Percentiles rank a stretch among this genome's conserved stretches.
Conservation (phyloP, 495 filamentous ascomycete species). For the Talaromyces nanjingensis region DNA sequence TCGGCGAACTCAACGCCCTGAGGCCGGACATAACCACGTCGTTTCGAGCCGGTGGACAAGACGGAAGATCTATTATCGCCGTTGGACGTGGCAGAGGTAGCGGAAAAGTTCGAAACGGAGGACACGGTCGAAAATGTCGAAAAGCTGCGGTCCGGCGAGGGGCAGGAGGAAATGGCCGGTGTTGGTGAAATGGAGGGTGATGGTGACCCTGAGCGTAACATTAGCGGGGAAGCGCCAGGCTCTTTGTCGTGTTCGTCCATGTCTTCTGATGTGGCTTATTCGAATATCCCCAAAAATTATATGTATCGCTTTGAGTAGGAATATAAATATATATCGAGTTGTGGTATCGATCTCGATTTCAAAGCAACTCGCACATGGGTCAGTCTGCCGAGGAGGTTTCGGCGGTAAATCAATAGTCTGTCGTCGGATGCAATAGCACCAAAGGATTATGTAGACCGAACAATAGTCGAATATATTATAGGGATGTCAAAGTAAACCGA, state of each 20-base stretch:
- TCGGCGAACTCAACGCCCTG: constrained; percentile 85
- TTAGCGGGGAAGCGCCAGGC: background rate
- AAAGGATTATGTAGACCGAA: background rate
- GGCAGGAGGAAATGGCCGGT: constrained; percentile 56
- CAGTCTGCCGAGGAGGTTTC: background rate
- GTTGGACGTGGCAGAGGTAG: constrained; percentile 64
- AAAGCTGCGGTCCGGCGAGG: constrained; percentile 62
- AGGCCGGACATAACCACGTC: constrained; percentile 83
- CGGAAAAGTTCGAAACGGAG: constrained; percentile 65
- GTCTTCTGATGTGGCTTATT: background rate
- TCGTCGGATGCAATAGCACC: background rate
- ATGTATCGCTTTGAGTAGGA: background rate
- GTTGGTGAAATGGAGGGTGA: constrained; percentile 53
- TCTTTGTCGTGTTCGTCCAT: background rate
- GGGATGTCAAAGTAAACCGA: background rate
- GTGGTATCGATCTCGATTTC: background rate
- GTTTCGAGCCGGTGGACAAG: constrained; percentile 49
- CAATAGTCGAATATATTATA: background rate
- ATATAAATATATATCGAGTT: background rate
- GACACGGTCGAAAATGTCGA: constrained; percentile 77
- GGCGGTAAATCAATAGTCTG: background rate
- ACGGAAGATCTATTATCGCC: constrained; percentile 44
- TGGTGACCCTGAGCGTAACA: constrained; percentile 35
- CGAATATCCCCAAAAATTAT: background rate
- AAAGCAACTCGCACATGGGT: background rate